A percentile compares a stretch with the other conserved stretches of the same genome.
Evolutionary conservation across 2,329 filamentous ascomycete genomes (phyloP).

Genomic region (Hymenoscyphus salicellus): DNA sequence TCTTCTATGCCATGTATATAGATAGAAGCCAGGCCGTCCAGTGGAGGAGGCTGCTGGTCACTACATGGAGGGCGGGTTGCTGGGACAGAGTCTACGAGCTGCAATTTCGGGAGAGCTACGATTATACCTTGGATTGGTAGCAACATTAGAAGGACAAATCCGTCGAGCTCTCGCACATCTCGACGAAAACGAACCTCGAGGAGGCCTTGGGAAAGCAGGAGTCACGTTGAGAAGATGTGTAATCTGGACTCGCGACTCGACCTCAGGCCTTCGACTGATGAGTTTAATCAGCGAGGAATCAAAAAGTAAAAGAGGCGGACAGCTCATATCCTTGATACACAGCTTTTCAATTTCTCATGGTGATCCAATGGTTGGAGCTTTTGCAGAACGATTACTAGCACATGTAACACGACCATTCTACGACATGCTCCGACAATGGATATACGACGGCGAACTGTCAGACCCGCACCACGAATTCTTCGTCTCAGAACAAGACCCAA

Average conservation of each 20-base stretch:
- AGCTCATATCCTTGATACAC: constrained; percentile 91
- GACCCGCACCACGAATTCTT: constrained; percentile 97
- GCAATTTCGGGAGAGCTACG: constrained; percentile 82
- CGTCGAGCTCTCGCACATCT: constrained; percentile 73
- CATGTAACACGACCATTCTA: constrained; percentile 95
- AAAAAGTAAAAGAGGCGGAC: constrained; percentile 78
- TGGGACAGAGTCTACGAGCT: constrained; percentile 86
- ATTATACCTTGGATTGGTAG: constrained; percentile 85
- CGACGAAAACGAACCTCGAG: constrained; percentile 64
- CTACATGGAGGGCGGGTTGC: constrained; percentile 81
- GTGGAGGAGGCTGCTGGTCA: no score
- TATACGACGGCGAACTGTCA: constrained; percentile 96
- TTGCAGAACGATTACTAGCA: constrained; percentile 82
- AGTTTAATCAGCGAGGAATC: constrained; percentile 92
- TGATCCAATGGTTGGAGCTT: constrained; percentile 88
- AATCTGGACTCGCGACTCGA: constrained; percentile 95
- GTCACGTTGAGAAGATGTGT: constrained; percentile 94
- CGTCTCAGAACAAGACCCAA: constrained; percentile 74
- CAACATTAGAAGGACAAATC: constrained; percentile 89
- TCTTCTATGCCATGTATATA: no score
- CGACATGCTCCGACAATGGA: constrained; percentile 92
- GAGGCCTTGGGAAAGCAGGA: constrained; percentile 76
- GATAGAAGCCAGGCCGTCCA: no score
- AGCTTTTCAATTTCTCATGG: constrained; percentile 90
- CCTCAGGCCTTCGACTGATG: constrained; percentile 91